A percentile compares a stretch with the other conserved stretches of the same genome.
Conservation (phyloP, 177 flowering plant genomes). For the Vitis hybrid region DNA sequence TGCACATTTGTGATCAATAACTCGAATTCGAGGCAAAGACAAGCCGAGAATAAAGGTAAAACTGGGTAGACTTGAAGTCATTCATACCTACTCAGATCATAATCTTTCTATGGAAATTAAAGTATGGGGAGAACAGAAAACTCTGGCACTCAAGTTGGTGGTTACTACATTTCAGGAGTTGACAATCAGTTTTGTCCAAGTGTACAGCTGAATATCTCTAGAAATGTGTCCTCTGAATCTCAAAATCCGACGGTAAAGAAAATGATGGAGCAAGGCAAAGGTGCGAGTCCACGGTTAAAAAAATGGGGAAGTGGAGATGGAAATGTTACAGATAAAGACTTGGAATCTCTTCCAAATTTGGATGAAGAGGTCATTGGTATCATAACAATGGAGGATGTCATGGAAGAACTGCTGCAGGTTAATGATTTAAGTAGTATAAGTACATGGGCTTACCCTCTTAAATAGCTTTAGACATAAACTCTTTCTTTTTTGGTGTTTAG, state of each 20-base stretch:
- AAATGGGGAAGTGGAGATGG: conserved; percentile 15
- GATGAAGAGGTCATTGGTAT: conserved; percentile 62
- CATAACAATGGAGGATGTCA: conserved; percentile 77
- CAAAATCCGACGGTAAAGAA: conserved; percentile 10
- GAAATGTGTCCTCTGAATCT: conserved; percentile 8
- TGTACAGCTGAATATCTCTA: conserved; percentile 5
- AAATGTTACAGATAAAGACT: conserved; percentile 14
- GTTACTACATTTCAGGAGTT: conserved; percentile 5
- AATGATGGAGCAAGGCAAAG: conserved; percentile 6
- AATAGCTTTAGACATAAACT: not conserved
- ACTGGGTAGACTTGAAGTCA: too few relatives aligned
- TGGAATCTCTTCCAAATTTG: conserved; percentile 19
- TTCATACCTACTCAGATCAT: too few relatives aligned
- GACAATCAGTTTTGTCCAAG: conserved; percentile 3
- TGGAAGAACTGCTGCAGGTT: conserved; percentile 73
- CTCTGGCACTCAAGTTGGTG: not conserved
- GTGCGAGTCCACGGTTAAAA: conserved; percentile 12
- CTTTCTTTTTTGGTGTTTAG: too few relatives aligned
- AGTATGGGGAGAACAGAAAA: not conserved
- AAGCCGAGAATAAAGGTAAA: conserved; percentile 17
- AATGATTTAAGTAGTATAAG: not conserved
- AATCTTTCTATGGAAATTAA: not conserved
- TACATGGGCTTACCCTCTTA: not conserved
- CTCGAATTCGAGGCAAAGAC: conserved; percentile 3
- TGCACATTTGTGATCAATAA: not conserved